Evolutionary conservation across 2,329 filamentous ascomycete species (phyloP).

Genomic region (Aspergillus glaucus): DNA sequence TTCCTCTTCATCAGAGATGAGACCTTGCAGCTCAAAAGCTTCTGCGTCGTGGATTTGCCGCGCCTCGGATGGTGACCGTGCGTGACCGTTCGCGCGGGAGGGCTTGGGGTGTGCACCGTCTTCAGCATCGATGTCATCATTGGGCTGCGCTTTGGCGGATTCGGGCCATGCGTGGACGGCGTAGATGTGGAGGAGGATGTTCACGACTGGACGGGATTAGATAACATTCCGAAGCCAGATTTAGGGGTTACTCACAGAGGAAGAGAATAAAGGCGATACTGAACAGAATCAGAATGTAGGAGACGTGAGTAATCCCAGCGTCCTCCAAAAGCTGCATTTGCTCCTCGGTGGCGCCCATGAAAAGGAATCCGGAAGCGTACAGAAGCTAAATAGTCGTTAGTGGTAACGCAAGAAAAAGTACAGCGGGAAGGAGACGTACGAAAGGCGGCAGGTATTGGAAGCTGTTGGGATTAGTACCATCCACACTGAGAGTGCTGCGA

Average conservation of each 20-base stretch:
- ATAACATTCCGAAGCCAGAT: background rate
- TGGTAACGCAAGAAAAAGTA: background rate
- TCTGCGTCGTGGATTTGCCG: conserved; percentile 69
- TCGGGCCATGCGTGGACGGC: conserved; percentile 55
- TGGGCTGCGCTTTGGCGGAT: conserved; percentile 16
- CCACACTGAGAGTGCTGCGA: conserved; percentile 55
- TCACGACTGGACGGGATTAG: conserved; percentile 52
- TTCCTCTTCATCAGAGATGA: conserved; percentile 84
- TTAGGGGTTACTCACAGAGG: conserved; percentile 56
- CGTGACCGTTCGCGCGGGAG: conserved; percentile 39
- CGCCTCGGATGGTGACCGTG: conserved; percentile 29
- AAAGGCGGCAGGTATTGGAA: conserved; percentile 67
- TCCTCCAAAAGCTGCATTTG: conserved; percentile 75
- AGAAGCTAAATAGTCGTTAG: conserved; percentile 57
- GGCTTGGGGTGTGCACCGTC: conserved; percentile 12
- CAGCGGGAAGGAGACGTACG: conserved; percentile 45
- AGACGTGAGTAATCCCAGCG: conserved; percentile 76
- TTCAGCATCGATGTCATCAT: conserved; percentile 9
- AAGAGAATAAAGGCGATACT: conserved; percentile 86
- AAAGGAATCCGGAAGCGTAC: conserved; percentile 87
- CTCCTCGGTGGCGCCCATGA: conserved; percentile 96
- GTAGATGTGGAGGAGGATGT: conserved; percentile 80
- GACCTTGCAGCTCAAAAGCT: conserved; percentile 85
- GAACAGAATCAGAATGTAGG: conserved; percentile 87
- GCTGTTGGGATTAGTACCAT: conserved; percentile 64